Base-by-base conservation (phyloP, 305 asterid species). In the Ajuga reptans region DNA sequence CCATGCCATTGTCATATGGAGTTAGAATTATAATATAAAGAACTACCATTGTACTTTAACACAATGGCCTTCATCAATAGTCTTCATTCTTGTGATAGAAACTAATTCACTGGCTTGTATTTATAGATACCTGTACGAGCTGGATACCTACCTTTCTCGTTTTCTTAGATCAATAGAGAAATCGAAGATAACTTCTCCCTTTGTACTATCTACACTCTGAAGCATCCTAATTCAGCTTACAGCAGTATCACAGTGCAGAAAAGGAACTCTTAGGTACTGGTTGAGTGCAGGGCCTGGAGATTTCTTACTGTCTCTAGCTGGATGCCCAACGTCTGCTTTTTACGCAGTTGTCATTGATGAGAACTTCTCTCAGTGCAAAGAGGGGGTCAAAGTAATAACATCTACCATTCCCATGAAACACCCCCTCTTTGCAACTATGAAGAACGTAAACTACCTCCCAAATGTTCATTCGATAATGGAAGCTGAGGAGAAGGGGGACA, bases 391-490 rank as follows among this genome's bases (percentile, higher is more conserved):
- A 66, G 95, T 80, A 4, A 80, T 87, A 18, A 89, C 98, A 12
- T 87, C 98, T 2, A 75, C 39, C 0, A 77, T 87, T 69, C 96
- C 98, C 0, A 87, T 92, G 95, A 92, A 92, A 68, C 69, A 87
- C 0, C 89, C 91, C 2, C 84, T 83, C 54, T 92, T 92, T 67
- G 96, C 98, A 4, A 86, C 91, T 0, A 77, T 78, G 88, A 92
- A 92, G 81, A 92, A 84, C 7, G 98, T 92, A 36, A 92, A 92
- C 84, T 92, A 92, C 81, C 95, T 92, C 75, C 96, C 96, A 0
- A 92, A 92, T 17, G 96, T 86, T 17, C 90, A 89, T 9, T 74
- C 92, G 0, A 73, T 73, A 80, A 83, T 92, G 96, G 96, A 92
- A 71, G 98, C 98, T 0, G 96, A 92, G 72, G 98, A 89, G 39